Evolutionary conservation across 2,329 filamentous ascomycete species (phyloP).

Genomic region (Penicillium sp.): DNA sequence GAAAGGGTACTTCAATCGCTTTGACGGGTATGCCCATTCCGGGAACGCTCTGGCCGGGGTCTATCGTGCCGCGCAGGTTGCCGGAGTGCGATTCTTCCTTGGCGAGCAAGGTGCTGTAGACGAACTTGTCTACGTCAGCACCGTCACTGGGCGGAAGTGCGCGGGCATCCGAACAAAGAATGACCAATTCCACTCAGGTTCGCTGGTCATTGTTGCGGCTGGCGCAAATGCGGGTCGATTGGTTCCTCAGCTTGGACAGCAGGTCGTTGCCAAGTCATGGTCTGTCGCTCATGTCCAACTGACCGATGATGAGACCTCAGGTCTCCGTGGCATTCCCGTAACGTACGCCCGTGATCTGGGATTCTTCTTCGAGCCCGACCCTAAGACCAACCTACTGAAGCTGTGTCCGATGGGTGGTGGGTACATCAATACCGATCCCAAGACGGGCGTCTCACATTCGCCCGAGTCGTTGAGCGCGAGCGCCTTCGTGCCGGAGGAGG

Average conservation of each 20-base stretch:
- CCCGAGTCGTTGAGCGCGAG: conserved; percentile 39
- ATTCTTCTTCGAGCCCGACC: conserved; percentile 67
- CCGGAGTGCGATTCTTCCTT: conserved; percentile 48
- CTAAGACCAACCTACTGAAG: conserved; percentile 59
- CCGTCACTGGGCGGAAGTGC: conserved; percentile 18
- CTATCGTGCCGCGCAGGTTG: conserved; percentile 44
- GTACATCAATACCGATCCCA: conserved; percentile 53
- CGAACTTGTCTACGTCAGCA: conserved; percentile 42
- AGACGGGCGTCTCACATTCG: conserved; percentile 43
- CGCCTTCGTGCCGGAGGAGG: conserved; percentile 55
- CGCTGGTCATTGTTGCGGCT: conserved; percentile 53
- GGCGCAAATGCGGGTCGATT: conserved; percentile 55
- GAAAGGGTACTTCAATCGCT: conserved; percentile 61
- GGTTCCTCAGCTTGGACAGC: conserved; percentile 51
- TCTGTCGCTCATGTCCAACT: conserved; percentile 62
- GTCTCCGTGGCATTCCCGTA: conserved; percentile 60
- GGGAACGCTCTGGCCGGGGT: conserved; percentile 54
- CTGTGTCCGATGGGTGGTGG: conserved; percentile 62
- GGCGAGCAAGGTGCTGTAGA: conserved; percentile 44
- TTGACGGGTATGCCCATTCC: conserved; percentile 60
- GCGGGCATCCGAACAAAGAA: conserved; percentile 43
- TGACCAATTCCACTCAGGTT: conserved; percentile 39
- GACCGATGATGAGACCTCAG: conserved; percentile 55
- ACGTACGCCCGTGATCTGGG: conserved; percentile 63
- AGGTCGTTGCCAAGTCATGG: conserved; percentile 60